These are phyloP conservation scores for Russula brevipes DNA, from an alignment of 768 basidiomycete species.

Conservation along the genomic window DNA sequence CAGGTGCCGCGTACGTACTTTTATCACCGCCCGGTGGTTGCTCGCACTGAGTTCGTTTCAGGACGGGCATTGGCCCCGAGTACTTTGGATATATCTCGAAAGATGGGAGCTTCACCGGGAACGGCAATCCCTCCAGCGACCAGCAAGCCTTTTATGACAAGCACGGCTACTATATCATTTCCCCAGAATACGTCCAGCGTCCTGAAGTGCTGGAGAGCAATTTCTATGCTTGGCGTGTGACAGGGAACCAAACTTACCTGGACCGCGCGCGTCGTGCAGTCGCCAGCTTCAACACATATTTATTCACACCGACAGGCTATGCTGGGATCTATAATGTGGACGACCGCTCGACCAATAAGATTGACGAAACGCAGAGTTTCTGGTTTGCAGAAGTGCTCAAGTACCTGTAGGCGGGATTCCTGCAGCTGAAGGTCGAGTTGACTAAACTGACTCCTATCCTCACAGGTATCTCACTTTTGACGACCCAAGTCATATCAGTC, in stretches of 20 bases:
- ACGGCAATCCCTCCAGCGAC: conserved; percentile 32
- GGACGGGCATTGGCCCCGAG: conserved; percentile 77
- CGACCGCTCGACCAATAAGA: conserved; percentile 34
- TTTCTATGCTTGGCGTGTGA: conserved; percentile 73
- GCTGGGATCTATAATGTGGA: conserved; percentile 56
- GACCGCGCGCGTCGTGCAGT: conserved; percentile 58
- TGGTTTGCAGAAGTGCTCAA: conserved; percentile 75
- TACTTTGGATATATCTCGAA: conserved; percentile 55
- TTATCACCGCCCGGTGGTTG: background rate
- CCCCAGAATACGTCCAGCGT: conserved; percentile 53
- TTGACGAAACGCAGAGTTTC: conserved; percentile 67
- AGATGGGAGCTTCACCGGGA: conserved; percentile 62
- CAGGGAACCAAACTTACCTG: conserved; percentile 64
- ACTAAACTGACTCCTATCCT: background rate
- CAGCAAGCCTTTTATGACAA: conserved; percentile 51
- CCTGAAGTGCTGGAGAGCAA: conserved; percentile 78
- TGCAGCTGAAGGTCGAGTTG: background rate
- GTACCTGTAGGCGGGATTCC: conserved; percentile 46
- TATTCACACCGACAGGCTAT: conserved; percentile 45
- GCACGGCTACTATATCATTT: conserved; percentile 61
- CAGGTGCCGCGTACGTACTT: conserved; percentile 52
- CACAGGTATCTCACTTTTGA: conserved; percentile 67
- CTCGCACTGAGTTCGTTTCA: conserved; percentile 27
- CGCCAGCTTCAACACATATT: conserved; percentile 51
- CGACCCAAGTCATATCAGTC: conserved; percentile 56